phyloP scores from a whole-genome alignment of 179 eudicot genomes.

The Gypsophila paniculata region DNA sequence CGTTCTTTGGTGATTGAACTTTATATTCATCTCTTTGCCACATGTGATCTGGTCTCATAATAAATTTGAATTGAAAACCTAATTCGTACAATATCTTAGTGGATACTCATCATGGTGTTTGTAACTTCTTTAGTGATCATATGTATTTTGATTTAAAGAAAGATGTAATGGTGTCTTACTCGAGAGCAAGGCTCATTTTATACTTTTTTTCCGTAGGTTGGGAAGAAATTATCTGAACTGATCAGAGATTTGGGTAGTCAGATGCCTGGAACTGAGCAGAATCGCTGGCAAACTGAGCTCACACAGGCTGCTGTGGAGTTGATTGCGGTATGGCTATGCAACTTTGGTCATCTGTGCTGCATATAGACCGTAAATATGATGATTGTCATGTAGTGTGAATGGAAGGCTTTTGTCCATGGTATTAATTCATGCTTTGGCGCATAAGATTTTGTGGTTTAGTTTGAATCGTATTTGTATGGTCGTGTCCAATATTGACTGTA shows the following conservation, averaged over 20 bases:
- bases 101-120: neutral
- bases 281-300: constrained; percentile 93
- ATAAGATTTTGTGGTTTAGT: neutral
- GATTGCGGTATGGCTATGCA: constrained; percentile 57
- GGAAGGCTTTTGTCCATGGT: neutral
- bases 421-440: neutral
- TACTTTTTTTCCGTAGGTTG: constrained; percentile 52
- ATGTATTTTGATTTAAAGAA: neutral
- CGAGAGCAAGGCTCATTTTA: constrained; percentile 3
- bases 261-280: constrained; percentile 67
- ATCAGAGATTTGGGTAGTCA: constrained; percentile 89
- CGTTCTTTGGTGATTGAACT: constrained; percentile 10
- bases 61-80: neutral
- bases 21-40: neutral
- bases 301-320: constrained; percentile 90
- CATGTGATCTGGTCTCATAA: neutral
- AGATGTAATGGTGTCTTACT: neutral
- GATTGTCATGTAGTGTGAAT: neutral
- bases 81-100: neutral
- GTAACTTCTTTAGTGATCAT: neutral
- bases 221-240: constrained; percentile 86
- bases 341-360: neutral
- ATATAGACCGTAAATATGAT: neutral
- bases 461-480: neutral
- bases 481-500: constrained; percentile 1